Base-by-base conservation (phyloP, 83 land plant species). In the Larix sibirica region DNA sequence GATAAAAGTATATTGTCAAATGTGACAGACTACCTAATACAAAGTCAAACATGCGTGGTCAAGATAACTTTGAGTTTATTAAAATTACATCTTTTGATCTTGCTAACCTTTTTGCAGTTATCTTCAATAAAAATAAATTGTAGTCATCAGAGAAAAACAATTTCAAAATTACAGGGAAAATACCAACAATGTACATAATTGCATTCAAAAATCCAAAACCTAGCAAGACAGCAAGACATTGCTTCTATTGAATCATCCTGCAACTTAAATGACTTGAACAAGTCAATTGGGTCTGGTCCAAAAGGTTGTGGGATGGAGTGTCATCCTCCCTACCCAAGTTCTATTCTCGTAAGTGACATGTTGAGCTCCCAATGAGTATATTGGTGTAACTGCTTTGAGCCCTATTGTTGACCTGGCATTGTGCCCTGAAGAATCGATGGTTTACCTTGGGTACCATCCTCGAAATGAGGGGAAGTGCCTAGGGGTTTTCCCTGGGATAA, bases 1-100 rank as follows among this genome's bases (percentile, higher is more conserved):
- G 24, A 40, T 73, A 73, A 42, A 73, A 73, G 77, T 23, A 73
- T 40, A 73, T 18, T 40, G 77, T 71, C 47, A 71, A n/a, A 42
- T 73, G 75, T 36, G 77, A 7, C 3, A 73, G 18, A 73, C 40
- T 40, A 42, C n/a, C 38, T 24, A 50, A 77, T 42, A 16, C 1
- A 18, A 33, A 33, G 36, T 33, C 36, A 33, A 58, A 59, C 64
- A 79, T 23, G 65, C 38, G 58, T 24, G 18, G 18, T 38, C 6
- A 42, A 73, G 21, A 42, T 2, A 73, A 21, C 40, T 40, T 18
- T 71, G 21, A 42, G 40, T 10, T 20, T 50, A 50, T 50, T 50
- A 18, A 9, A 8, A 17, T 40, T 73, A 23, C 4, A 71, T 17
- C 7, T 73, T 73, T 42, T 42, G 23, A 20, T 6, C 76, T 71